Conservation (phyloP, 139 green algal species). For the Chlorella sorokiniana region DNA sequence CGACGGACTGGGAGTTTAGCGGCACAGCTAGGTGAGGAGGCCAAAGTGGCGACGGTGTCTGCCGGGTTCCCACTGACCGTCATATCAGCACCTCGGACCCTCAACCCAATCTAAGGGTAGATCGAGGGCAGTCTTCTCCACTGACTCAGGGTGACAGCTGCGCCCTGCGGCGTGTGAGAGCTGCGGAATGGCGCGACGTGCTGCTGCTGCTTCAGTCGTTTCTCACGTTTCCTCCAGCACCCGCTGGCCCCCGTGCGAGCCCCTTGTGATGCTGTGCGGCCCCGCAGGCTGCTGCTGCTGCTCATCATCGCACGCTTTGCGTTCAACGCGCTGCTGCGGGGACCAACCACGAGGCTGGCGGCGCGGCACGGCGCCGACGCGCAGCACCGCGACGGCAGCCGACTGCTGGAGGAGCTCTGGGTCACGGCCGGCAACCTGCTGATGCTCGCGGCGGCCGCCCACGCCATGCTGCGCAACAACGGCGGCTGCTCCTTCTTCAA, state of each 20-base stretch:
- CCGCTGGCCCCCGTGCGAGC: neutral
- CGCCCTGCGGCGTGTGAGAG: too few relatives aligned
- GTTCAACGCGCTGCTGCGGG: conserved; percentile 14
- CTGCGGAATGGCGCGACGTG: too few relatives aligned
- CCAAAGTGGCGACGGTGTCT: neutral
- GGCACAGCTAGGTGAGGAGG: neutral
- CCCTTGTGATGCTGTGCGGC: neutral
- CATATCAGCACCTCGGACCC: too few relatives aligned
- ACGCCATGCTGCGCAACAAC: conserved; percentile 35
- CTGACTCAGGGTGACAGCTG: too few relatives aligned
- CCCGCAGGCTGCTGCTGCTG: conserved; percentile 1
- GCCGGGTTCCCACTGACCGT: too few relatives aligned
- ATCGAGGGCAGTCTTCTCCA: too few relatives aligned
- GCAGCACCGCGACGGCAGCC: neutral
- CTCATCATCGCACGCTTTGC: neutral
- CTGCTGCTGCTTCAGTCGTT: too few relatives aligned
- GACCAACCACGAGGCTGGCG: neutral
- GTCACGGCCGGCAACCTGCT: conserved; percentile 24
- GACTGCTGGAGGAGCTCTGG: conserved; percentile 44
- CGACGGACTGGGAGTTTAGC: neutral
- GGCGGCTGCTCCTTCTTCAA: conserved; percentile 29
- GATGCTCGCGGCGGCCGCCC: conserved; percentile 18
- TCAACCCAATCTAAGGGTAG: too few relatives aligned
- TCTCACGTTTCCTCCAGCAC: neutral
- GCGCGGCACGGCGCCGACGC: neutral